phyloP scores from a whole-genome alignment of 1,139 yeast genomes.

The Suzukiozyma palmioleophila region DNA sequence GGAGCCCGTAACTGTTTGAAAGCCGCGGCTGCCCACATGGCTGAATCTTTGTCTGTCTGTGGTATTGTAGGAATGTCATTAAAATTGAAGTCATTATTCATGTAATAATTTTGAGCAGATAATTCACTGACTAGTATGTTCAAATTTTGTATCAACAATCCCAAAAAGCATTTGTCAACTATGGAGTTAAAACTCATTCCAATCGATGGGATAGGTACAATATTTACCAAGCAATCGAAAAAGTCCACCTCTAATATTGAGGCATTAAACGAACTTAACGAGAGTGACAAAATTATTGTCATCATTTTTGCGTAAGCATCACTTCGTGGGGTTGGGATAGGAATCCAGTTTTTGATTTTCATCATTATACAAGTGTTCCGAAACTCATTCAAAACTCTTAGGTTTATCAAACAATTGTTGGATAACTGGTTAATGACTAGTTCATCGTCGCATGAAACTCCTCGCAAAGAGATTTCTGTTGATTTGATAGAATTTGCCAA shows the following conservation, averaged over 20 bases:
- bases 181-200: constrained; percentile 39
- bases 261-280: constrained; percentile 20
- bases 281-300: constrained; percentile 32
- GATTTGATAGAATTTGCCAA: constrained; percentile 58
- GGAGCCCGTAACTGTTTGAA: constrained; percentile 12
- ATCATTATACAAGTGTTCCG: constrained; percentile 31
- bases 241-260: constrained; percentile 46
- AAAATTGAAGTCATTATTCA: constrained; percentile 19
- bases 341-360: constrained; percentile 29
- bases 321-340: constrained; percentile 19
- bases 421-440: constrained; percentile 56
- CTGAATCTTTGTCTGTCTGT: constrained; percentile 17
- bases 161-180: constrained; percentile 37
- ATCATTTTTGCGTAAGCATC: constrained; percentile 32
- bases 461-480: constrained; percentile 65
- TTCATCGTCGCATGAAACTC: constrained; percentile 34
- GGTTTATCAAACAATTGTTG: constrained; percentile 51
- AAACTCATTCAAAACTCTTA: constrained; percentile 52
- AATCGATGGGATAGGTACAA: constrained; percentile 38
- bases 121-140: constrained; percentile 23
- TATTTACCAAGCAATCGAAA: constrained; percentile 47
- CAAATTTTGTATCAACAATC: constrained; percentile 33
- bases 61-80: constrained; percentile 33
- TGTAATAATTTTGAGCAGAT: constrained; percentile 19
- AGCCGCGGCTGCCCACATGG: constrained; percentile 10